Conservation (phyloP, 2,329 filamentous ascomycete species). For the Fusarium sp. region DNA sequence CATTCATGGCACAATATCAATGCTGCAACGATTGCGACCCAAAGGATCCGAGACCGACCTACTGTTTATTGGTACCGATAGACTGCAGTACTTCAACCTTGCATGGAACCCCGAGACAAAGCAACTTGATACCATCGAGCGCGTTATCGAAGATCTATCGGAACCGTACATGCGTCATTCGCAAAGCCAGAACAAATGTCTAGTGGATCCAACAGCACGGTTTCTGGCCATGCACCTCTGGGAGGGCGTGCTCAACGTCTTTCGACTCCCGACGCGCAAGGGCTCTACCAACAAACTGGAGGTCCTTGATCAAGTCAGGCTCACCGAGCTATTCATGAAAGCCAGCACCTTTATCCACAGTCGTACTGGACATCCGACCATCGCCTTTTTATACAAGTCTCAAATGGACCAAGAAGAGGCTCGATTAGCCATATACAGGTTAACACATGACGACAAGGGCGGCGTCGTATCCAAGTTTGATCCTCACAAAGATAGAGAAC, state of each 20-base stretch:
- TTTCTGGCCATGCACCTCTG: constrained; percentile 66
- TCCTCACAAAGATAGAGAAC: constrained; percentile 61
- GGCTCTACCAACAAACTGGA: constrained; percentile 55
- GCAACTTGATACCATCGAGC: constrained; percentile 60
- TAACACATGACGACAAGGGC: constrained; percentile 66
- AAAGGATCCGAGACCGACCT: constrained; percentile 78
- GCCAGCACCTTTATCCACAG: constrained; percentile 64
- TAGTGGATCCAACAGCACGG: constrained; percentile 79
- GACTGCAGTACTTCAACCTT: constrained; percentile 88
- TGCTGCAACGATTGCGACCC: constrained; percentile 81
- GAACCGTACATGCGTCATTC: constrained; percentile 75
- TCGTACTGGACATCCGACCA: constrained; percentile 64
- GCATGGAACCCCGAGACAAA: constrained; percentile 73
- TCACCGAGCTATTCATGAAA: constrained; percentile 68
- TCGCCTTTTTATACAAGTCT: constrained; percentile 66
- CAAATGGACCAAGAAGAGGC: constrained; percentile 61
- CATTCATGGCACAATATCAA: constrained; percentile 85
- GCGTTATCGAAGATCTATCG: constrained; percentile 60
- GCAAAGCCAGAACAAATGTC: constrained; percentile 81
- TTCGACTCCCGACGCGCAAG: constrained; percentile 59
- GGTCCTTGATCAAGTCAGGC: constrained; percentile 62
- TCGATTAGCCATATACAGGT: constrained; percentile 64
- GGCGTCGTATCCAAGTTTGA: constrained; percentile 63
- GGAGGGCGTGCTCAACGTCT: constrained; percentile 66
- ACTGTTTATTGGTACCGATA: constrained; percentile 90